Base-by-base conservation (phyloP, 1,139 yeast genomes). In the Taphrina communis region DNA sequence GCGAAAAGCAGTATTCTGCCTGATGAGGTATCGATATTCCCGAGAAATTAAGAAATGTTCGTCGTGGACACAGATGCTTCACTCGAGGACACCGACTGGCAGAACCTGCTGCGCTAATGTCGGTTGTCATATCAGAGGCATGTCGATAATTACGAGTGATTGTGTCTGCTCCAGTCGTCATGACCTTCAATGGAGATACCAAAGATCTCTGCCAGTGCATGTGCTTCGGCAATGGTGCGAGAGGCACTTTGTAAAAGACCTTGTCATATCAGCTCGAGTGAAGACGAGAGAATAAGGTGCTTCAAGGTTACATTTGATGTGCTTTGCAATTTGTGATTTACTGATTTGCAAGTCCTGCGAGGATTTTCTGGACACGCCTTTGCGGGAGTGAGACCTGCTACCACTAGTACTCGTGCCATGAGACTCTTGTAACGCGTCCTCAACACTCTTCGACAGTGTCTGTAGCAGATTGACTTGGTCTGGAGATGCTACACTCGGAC, bases 151-250 rank as follows among this genome's bases (percentile, higher is more conserved):
- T 17, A 14, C 48, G 48, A 44, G 6, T 12, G 19, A 19, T 12
- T n/a, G 48, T n/a, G 19, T 44, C 19, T 44, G 31, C n/a, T 44
- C 48, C 48, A 44, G 3, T 44, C 48, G 19, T 44, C 48, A 2
- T 44, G 48, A 5, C 38, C 36, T 19, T 50, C 55, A 2, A 21
- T 21, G 2, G 12, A 6, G 3, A 53, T 53, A 17, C 35, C 57
- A 35, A 53, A 53, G 21, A 35, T 7, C 17, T 53, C 42, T 35
- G 57, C 57, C 42, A 53, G 57, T 1, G 42, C 57, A 53, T 53
- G 25, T 11, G 57, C 57, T 53, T 53, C 42, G 21, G 9, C 42
- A 35, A 36, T 35, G 12, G 35, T 35, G 17, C 42, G 42, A 2
- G 41, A 14, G 9, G 57, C 57, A 8, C 36, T 19, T 1, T 38